Base-by-base conservation (phyloP, 176 grass and related monocot species). In the Juncus inflexus region DNA sequence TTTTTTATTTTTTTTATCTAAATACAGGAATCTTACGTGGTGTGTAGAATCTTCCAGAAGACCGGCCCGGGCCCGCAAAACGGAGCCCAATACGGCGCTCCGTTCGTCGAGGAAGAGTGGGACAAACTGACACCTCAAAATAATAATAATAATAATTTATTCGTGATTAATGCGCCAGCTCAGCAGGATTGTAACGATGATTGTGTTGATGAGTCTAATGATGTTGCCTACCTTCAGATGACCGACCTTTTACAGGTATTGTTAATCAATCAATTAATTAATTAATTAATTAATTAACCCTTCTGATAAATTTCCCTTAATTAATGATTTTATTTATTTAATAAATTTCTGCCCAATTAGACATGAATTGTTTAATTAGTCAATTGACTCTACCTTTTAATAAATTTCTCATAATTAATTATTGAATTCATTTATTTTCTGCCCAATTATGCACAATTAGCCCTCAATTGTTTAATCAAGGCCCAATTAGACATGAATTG, bases 41-140 rank as follows among this genome's bases (percentile, higher is more conserved):
- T 97, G 41, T 97, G 92, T 64, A 78, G 92, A n/a, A 83, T 97
- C 76, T 97, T 97, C 58, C 84, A 96, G 79, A 96, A 96, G 74
- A 90, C 62, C 6, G 92, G 84, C 1, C 80, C 84, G 12, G 87
- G 92, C 50, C 92, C 87, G 9, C 87, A 91, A 37, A 96, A 96
- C 35, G 92, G 92, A 3, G 92, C 92, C 19, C 92, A 96, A 56
- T 96, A 96, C 60, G 92, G 92, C 40, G 92, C 92, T 10, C 92
- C 92, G 41, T 97, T 89, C n/a, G 74, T 86, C 3, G 92, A 97
- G 84, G 92, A 89, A 77, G 92, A 97, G 62, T 97, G 92, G 92
- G 87, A 91, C 54, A 59, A 77, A 50, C 71, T 85, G 0, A 83
- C 86, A 1, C 75, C 81, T 47, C 4, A 47, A 47, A 47, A 6